These are phyloP conservation scores for Kernera saxatilis DNA, from an alignment of 345 rosid genomes.

Conservation along the genomic window DNA sequence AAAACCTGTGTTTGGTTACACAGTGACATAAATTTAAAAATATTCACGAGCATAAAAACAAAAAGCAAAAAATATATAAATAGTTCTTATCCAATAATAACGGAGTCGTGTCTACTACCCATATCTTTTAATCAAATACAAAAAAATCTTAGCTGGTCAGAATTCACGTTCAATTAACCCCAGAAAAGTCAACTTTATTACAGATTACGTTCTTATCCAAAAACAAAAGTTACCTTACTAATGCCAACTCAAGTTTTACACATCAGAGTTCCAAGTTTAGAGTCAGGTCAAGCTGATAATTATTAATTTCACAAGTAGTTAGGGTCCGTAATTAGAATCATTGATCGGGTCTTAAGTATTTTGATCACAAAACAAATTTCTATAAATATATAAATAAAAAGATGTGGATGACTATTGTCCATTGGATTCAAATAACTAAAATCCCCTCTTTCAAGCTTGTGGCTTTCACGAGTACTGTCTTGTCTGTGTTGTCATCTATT, in stretches of 20 bases:
- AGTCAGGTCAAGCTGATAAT: not conserved
- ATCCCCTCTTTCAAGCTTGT: constrained; percentile 6
- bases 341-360: constrained; percentile 20
- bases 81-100: constrained; percentile 11
- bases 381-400: not conserved
- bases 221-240: not conserved
- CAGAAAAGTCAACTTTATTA: not conserved
- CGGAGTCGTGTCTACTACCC: not conserved
- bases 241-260: not conserved
- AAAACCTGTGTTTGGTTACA: constrained; percentile 15
- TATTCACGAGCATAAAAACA: constrained; percentile 9
- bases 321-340: not conserved
- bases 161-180: not conserved
- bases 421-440: constrained; percentile 12
- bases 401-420: constrained; percentile 21
- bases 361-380: not conserved
- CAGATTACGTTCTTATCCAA: constrained; percentile 12
- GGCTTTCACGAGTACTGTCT: constrained; percentile 20
- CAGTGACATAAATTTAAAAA: not conserved
- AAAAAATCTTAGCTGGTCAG: not conserved
- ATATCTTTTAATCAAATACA: not conserved
- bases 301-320: not conserved
- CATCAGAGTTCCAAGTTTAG: not conserved
- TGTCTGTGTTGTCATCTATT: not conserved
- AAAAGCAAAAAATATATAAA: not conserved